Base-by-base conservation (phyloP, 23 red algal species). In the Gracilaria gracilis region DNA sequence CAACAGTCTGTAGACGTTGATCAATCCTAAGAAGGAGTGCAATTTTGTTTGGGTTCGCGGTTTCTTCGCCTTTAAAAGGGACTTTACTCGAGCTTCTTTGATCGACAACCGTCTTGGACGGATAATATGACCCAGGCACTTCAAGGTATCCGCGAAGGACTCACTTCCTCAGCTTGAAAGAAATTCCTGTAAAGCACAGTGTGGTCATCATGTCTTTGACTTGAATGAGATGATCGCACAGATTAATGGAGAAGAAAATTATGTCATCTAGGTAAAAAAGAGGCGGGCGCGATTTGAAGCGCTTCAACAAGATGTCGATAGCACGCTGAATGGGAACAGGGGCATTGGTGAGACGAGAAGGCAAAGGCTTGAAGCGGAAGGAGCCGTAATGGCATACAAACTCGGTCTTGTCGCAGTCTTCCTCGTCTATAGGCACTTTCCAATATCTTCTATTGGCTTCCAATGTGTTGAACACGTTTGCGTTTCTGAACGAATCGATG, bases 171-270 rank as follows among this genome's bases (percentile, higher is more conserved):
- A 88, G 37, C 34, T 78, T 57, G 1, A 88, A 39, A 28, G 69
- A 37, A 17, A 88, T 49, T 24, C 67, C 85, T 61, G 67, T n/a
- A 15, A 53, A 31, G 1, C 14, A 44, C 67, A 88, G 57, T 19
- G 55, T 31, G 12, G 14, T 88, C 2, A 88, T 36, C 14, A 76
- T 38, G 29, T 88, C 85, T 7, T 76, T 21, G 14, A 88, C 67
- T 32, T 88, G 65, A 0, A 15, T 13, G 11, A 53, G 20, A 75
- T 75, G 85, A 29, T 59, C 42, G 8, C 78, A 67, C 85, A 72
- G 14, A 46, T 88, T 73, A 2, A 9, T 55, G 15, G 67, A 88
- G 59, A 88, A 88, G 44, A 78, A 61, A 40, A 88, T 75, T 23
- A 88, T 48, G 38, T 76, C 64, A 46, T 77, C 67, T 4, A 88